phyloP scores from a whole-genome alignment of 108 stramenopile species.

The Nannochloropsis granulata region DNA sequence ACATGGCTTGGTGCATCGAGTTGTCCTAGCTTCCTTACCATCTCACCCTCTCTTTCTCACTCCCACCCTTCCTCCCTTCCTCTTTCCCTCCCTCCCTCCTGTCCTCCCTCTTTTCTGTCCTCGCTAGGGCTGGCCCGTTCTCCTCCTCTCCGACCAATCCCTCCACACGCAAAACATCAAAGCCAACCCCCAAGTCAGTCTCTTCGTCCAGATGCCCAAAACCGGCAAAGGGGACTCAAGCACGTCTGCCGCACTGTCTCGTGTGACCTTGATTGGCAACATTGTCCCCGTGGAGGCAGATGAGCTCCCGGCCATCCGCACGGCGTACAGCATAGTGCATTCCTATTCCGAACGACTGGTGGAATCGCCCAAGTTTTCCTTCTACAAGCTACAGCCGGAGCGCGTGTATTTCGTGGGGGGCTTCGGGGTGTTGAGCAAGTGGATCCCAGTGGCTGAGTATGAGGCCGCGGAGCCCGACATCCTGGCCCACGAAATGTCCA shows the following conservation, averaged over 20 bases:
- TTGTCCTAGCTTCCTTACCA: background rate
- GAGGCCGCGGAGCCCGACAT: slow-evolving; percentile 66
- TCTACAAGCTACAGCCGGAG: slow-evolving; percentile 65
- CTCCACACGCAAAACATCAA: slow-evolving; percentile 88
- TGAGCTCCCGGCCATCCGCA: slow-evolving; percentile 8
- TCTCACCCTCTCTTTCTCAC: background rate
- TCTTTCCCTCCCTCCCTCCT: background rate
- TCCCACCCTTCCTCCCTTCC: background rate
- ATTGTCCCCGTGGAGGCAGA: slow-evolving; percentile 55
- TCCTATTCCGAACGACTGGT: slow-evolving; percentile 87
- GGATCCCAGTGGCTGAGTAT: slow-evolving; percentile 76
- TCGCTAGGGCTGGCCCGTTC: slow-evolving; percentile 51
- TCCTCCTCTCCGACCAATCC: slow-evolving; percentile 81
- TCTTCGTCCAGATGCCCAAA: slow-evolving; percentile 4
- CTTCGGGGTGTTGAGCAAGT: slow-evolving; percentile 79
- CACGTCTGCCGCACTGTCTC: slow-evolving; percentile 48
- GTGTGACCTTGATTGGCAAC: slow-evolving; percentile 72
- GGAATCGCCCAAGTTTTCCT: slow-evolving; percentile 76
- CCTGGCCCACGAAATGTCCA: slow-evolving; percentile 70
- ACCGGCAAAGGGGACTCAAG: slow-evolving; percentile 10
- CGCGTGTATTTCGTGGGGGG: slow-evolving; percentile 90
- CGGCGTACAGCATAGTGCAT: slow-evolving; percentile 71
- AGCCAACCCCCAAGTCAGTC: slow-evolving; percentile 8
- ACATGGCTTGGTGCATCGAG: background rate
- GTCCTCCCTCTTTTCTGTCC: background rate